These are phyloP conservation scores for Phaeosphaeria sp. DNA, from an alignment of 2,329 filamentous ascomycete species.

Conservation along the genomic window DNA sequence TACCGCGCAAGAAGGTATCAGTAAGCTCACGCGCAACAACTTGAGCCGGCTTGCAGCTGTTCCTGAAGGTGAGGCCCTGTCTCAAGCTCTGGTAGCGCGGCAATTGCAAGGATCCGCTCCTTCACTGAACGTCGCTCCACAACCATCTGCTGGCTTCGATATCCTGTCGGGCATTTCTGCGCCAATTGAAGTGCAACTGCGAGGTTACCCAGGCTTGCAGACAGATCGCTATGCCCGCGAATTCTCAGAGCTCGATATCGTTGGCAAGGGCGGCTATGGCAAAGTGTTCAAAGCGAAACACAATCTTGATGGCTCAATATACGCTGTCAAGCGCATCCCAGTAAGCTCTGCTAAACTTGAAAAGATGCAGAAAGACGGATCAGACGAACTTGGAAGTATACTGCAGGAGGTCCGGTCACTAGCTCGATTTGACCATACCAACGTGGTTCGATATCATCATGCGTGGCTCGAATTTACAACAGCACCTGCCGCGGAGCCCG, in stretches of 20 bases:
- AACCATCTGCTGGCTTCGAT: constrained; percentile 20
- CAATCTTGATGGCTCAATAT: constrained; percentile 66
- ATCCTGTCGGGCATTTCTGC: constrained; percentile 20
- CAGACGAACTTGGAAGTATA: constrained; percentile 62
- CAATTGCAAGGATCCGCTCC: constrained; percentile 12
- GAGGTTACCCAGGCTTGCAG: constrained; percentile 38
- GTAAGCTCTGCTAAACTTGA: constrained; percentile 61
- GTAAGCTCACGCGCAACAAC: constrained; percentile 34
- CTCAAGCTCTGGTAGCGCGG: constrained; percentile 32
- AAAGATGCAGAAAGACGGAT: constrained; percentile 59
- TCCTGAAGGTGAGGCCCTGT: constrained; percentile 20
- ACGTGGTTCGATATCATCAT: constrained; percentile 71
- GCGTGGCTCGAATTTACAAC: constrained; percentile 66
- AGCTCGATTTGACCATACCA: constrained; percentile 68
- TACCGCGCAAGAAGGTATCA: constrained; percentile 49
- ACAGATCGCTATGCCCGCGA: constrained; percentile 43
- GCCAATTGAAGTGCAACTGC: constrained; percentile 27
- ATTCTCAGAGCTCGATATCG: constrained; percentile 53
- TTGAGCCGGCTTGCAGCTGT: constrained; percentile 29
- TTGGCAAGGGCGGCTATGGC: constrained; percentile 72
- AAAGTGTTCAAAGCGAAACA: constrained; percentile 68
- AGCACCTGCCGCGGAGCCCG: constrained; percentile 14
- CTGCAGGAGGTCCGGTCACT: constrained; percentile 68
- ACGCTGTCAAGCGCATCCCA: constrained; percentile 71
- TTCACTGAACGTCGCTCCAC: constrained; percentile 9